Conservation (phyloP, 2,329 filamentous ascomycete genomes). For the Akanthomyces muscarius region DNA sequence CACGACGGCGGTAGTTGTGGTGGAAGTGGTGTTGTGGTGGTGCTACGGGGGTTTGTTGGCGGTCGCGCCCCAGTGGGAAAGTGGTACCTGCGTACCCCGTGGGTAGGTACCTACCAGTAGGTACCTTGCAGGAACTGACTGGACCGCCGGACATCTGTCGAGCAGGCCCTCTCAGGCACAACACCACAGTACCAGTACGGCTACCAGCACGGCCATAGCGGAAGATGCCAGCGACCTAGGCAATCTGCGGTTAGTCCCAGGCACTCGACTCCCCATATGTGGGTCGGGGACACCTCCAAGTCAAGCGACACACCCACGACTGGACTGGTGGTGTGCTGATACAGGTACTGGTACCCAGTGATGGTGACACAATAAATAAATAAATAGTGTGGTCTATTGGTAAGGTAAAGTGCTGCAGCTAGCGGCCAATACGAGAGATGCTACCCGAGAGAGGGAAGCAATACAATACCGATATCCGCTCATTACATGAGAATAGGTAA, state of each 20-base stretch:
- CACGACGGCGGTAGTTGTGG: neutral
- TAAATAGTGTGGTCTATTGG: neutral
- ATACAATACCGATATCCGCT: neutral
- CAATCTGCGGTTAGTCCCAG: constrained; percentile 7
- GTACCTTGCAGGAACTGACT: too few species aligned
- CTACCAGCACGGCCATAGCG: neutral
- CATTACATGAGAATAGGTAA: neutral
- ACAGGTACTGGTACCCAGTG: neutral
- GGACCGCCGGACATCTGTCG: too few species aligned
- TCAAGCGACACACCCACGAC: neutral
- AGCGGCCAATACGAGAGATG: neutral
- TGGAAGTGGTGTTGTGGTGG: neutral
- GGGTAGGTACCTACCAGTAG: too few species aligned
- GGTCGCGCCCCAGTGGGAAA: too few species aligned
- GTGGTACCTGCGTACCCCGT: too few species aligned
- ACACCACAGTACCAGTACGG: neutral
- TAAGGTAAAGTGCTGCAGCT: neutral
- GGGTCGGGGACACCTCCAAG: neutral
- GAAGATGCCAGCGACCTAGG: neutral
- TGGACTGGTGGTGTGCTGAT: neutral
- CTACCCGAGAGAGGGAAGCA: neutral
- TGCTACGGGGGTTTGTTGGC: too few species aligned
- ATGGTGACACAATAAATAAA: neutral
- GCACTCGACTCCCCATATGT: neutral
- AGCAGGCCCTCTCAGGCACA: neutral